Percentiles rank a stretch among this genome's conserved stretches.
These are phyloP conservation scores for Mortierella sp. DNA, from an alignment of 371 early-diverging fungal species.

Conservation along the genomic window DNA sequence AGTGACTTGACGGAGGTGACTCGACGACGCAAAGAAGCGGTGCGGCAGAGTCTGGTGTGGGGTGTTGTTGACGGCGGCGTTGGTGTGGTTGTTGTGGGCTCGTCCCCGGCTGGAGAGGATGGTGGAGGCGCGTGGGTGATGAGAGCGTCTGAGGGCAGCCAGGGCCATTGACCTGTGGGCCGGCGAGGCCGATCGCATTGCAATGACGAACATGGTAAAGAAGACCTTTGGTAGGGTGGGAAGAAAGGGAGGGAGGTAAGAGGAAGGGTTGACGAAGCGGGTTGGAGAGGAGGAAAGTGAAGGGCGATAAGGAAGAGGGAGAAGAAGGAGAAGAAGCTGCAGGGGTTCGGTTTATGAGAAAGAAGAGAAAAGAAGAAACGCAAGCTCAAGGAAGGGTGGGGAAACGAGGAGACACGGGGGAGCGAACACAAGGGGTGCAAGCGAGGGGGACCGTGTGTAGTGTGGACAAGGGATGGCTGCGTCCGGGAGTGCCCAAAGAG, in stretches of 20 bases:
- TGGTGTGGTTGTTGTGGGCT: conserved; percentile 33
- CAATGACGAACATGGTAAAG: conserved; percentile 38
- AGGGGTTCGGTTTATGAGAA: not conserved
- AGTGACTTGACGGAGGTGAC: conserved; percentile 17
- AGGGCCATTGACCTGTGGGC: conserved; percentile 31
- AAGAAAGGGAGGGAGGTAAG: not conserved
- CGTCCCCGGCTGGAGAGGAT: conserved; percentile 21
- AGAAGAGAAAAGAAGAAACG: not conserved
- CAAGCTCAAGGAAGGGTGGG: not conserved
- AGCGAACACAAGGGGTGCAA: not conserved
- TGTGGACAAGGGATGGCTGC: not conserved
- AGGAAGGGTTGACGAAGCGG: not conserved
- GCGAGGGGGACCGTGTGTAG: not conserved
- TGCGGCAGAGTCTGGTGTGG: conserved; percentile 25
- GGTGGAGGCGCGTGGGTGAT: conserved; percentile 22
- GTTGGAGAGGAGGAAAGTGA: not conserved
- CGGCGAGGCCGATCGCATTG: conserved; percentile 37
- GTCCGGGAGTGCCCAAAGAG: not conserved
- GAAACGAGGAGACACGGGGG: not conserved
- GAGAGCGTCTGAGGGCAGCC: conserved; percentile 21
- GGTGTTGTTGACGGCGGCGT: conserved; percentile 20
- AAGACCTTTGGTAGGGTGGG: not conserved
- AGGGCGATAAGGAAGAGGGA: not conserved
- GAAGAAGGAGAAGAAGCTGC: not conserved
- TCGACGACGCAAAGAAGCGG: conserved; percentile 52